Percentiles rank a stretch among this genome's conserved stretches.
phyloP scores from a whole-genome alignment of 257 asterid genomes.

The Perilla frutescens region DNA sequence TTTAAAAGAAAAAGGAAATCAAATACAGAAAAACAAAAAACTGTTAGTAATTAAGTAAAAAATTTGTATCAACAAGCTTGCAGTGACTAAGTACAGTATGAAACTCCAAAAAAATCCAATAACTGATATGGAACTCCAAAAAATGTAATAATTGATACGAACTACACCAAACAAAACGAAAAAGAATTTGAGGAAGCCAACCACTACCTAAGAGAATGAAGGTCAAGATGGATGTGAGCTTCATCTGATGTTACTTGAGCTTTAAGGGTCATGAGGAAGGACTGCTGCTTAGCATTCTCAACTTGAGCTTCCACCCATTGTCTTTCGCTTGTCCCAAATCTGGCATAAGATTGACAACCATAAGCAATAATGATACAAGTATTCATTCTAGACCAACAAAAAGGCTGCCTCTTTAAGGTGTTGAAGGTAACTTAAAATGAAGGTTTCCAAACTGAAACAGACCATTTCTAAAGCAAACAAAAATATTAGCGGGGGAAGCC shows the following conservation, averaged over 20 bases:
- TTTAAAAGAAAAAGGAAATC: neutral
- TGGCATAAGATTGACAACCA: constrained; percentile 45
- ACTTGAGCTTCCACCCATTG: constrained; percentile 99
- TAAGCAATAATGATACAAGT: constrained; percentile 33
- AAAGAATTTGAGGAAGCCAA: constrained; percentile 11
- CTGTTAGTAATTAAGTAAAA: constrained; percentile 16
- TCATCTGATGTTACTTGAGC: constrained; percentile 97
- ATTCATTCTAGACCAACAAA: constrained; percentile 21
- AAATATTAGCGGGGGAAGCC: constrained; percentile 4
- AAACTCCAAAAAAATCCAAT: neutral
- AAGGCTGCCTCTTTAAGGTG: neutral
- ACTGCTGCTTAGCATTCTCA: constrained; percentile 97
- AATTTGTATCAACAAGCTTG: constrained; percentile 14
- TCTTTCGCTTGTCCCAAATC: constrained; percentile 96
- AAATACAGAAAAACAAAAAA: constrained; percentile 20
- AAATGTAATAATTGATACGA: neutral
- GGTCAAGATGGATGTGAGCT: constrained; percentile 99
- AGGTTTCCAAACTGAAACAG: neutral
- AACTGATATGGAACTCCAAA: neutral
- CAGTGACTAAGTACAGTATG: constrained; percentile 17
- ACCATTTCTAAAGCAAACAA: constrained; percentile 5
- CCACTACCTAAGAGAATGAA: constrained; percentile 90
- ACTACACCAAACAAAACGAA: neutral
- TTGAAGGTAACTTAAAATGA: constrained; percentile 5
- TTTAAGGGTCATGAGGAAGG: constrained; percentile 84